Percentiles rank a stretch among this genome's conserved stretches.
phyloP scores from a whole-genome alignment of 192 early-diverging fungal genomes.

The Helicostylum pulchrum region DNA sequence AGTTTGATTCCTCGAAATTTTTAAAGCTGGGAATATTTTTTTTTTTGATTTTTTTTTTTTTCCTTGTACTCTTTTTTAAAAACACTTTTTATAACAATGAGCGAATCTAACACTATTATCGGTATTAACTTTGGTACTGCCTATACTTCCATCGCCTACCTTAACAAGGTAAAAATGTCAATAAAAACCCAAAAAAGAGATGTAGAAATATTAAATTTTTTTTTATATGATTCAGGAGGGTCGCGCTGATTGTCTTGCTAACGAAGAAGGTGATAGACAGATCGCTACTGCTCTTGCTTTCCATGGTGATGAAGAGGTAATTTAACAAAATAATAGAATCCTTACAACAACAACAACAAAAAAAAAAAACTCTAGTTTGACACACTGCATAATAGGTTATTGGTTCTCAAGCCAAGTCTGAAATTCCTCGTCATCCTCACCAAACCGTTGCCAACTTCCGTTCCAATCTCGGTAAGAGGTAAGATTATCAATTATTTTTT shows the following conservation, averaged over 20 bases:
- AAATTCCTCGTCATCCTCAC: constrained; percentile 82
- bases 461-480: constrained; percentile 81
- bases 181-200: too few relatives aligned
- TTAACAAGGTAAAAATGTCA: constrained; percentile 78
- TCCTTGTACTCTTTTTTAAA: too few relatives aligned
- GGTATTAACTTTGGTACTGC: constrained; percentile 85
- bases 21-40: too few relatives aligned
- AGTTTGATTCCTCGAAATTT: too few relatives aligned
- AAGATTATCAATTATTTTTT: constrained; percentile 16
- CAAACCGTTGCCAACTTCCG: constrained; percentile 91
- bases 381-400: constrained; percentile 15
- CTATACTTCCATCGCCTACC: constrained; percentile 81
- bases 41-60: too few relatives aligned
- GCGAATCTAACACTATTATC: constrained; percentile 47
- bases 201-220: not conserved
- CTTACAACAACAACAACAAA: constrained; percentile 2
- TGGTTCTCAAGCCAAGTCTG: constrained; percentile 75
- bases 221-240: constrained; percentile 48
- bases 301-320: constrained; percentile 85
- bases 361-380: not conserved
- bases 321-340: constrained; percentile 33
- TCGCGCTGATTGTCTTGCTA: constrained; percentile 86
- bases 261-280: constrained; percentile 97
- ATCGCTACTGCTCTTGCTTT: constrained; percentile 94
- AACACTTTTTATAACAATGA: constrained; percentile 14